Base-by-base conservation (phyloP, 1,284 basidiomycete genomes). In the Bjerkandera adusta region DNA sequence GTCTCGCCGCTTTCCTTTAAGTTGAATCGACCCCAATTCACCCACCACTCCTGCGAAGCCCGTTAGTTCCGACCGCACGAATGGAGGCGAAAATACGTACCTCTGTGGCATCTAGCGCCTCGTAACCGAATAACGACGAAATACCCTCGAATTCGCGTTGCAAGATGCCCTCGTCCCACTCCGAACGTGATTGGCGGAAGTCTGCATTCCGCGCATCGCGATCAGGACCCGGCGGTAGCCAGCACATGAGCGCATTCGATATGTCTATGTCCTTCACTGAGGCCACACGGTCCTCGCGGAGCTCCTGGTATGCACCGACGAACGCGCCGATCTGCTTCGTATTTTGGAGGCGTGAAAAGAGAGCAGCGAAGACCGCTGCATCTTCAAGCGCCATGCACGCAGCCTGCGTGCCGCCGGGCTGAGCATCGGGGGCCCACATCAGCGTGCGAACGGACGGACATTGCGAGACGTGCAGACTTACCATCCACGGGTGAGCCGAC, bases 341-440 rank as follows among this genome's bases (percentile, higher is more conserved):
- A 16, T 36, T 36, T 32, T 37, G 38, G 12, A 64, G 49, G 18
- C 52, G 55, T 5, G 60, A 58, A 38, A 64, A 58, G 13, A 64
- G 53, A 15, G 48, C 51, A 42, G 57, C 57, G 18, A 65, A 51
- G 15, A 62, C 60, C 11, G 51, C 57, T 12, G 61, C 63, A 36
- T 63, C 62, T 49, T 65, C 63, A 13, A 64, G 48, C 10, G 55
- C 57, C 55, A 60, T 58, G 5, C 57, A 57, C 29, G 52, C 44
- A 7, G 48, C 52, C 38, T 63, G 61, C 5, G 55, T 53, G 7
- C 51, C 55, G 37, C 60, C 58, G 15, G 60, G 59, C 58, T 62
- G 41, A n/a, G n/a, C n/a, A n/a, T n/a, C n/a, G n/a, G 16, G 10
- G 7, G n/a, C 3, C 3, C 20, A n/a, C 11, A 21, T 43, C 32